These are phyloP conservation scores for Tuber aestivum DNA, from an alignment of 495 filamentous ascomycete genomes.

Conservation along the genomic window DNA sequence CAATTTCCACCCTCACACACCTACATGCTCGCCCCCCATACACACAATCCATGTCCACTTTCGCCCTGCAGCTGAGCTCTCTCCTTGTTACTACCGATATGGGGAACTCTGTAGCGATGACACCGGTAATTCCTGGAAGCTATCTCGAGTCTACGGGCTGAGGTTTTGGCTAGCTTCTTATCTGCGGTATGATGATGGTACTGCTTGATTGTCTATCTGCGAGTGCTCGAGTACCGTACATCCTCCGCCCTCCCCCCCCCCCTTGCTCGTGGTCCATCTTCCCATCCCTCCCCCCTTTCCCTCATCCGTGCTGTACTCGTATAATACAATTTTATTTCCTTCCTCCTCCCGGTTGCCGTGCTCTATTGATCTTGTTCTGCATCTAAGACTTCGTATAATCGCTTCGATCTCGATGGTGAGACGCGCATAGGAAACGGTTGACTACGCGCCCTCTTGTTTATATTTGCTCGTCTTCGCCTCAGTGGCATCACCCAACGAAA, in stretches of 20 bases:
- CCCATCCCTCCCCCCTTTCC: not conserved
- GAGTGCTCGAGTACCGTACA: too few species aligned
- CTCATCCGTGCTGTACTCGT: not conserved
- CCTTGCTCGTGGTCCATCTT: not conserved
- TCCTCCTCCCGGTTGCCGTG: not conserved
- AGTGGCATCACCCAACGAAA: not conserved
- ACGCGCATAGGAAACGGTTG: not conserved
- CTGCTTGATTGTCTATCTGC: not conserved
- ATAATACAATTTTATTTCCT: not conserved
- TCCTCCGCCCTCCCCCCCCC: not conserved
- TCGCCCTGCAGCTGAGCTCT: not conserved
- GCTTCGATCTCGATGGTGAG: not conserved
- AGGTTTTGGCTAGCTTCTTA: not conserved
- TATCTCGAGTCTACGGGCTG: not conserved
- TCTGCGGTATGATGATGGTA: not conserved
- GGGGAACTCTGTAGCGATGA: not conserved
- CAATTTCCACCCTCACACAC: not conserved
- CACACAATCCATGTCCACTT: not conserved
- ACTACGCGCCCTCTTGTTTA: not conserved
- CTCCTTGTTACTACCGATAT: not conserved
- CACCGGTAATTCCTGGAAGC: not conserved
- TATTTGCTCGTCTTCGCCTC: not conserved
- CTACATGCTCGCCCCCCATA: not conserved
- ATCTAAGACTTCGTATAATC: not conserved
- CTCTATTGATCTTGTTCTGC: not conserved